A percentile compares a stretch with the other conserved stretches of the same genome.
These are phyloP conservation scores for Entomophthora muscae DNA, from an alignment of 371 early-diverging fungal genomes.

Conservation along the genomic window DNA sequence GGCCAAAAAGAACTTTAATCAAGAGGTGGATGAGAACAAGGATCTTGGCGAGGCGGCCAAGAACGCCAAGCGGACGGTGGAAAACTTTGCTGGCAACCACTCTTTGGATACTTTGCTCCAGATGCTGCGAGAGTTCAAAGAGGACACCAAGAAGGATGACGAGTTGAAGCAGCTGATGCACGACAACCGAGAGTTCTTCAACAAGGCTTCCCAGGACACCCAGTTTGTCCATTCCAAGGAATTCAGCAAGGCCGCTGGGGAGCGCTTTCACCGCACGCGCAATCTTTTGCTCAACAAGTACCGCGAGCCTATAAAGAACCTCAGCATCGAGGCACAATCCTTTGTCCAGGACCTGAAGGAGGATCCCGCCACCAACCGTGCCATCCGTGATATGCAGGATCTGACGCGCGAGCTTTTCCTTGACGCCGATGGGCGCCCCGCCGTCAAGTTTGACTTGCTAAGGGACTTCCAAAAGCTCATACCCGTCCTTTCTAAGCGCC, in stretches of 20 bases:
- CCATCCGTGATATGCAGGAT: constrained; percentile 14
- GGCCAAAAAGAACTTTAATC: neutral
- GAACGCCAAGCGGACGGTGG: constrained; percentile 19
- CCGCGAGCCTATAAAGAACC: constrained; percentile 9
- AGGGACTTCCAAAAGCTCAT: constrained; percentile 20
- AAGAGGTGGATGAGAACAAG: constrained; percentile 8
- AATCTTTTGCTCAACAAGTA: constrained; percentile 13
- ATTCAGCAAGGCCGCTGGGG: constrained; percentile 13
- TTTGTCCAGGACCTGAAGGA: constrained; percentile 15
- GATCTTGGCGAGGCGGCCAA: constrained; percentile 12
- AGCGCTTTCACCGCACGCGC: constrained; percentile 15
- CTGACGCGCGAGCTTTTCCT: constrained; percentile 19
- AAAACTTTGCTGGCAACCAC: constrained; percentile 19
- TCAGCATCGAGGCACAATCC: constrained; percentile 13
- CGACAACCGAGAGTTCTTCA: constrained; percentile 15
- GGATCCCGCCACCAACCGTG: constrained; percentile 14
- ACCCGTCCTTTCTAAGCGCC: constrained; percentile 17
- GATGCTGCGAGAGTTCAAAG: constrained; percentile 13
- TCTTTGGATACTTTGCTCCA: constrained; percentile 17
- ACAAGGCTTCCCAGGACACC: constrained; percentile 14
- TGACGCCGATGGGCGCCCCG: constrained; percentile 20
- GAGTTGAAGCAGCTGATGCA: constrained; percentile 13
- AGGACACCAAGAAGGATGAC: constrained; percentile 13
- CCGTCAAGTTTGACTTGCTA: constrained; percentile 22
- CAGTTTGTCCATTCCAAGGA: constrained; percentile 14